phyloP scores from a whole-genome alignment of 768 basidiomycete genomes.

The Hemileccinum rubropunctum region DNA sequence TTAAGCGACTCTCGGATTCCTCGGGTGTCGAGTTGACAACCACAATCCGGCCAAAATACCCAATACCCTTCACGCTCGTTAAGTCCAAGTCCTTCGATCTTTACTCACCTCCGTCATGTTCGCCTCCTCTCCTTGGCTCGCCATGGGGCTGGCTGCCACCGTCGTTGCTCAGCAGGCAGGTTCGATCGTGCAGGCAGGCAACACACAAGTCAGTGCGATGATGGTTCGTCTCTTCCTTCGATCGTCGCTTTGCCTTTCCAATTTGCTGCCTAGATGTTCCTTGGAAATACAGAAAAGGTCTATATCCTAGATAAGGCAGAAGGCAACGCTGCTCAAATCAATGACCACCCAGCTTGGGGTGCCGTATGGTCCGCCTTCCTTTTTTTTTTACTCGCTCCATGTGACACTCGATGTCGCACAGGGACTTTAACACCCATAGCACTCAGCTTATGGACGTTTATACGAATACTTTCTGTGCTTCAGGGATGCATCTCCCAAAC shows the following conservation, averaged over 20 bases:
- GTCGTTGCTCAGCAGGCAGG: slow-evolving; percentile 26
- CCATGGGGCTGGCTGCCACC: slow-evolving; percentile 42
- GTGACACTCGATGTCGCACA: slow-evolving; percentile 1
- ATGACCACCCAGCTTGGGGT: slow-evolving; percentile 74
- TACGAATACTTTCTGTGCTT: slow-evolving; percentile 80
- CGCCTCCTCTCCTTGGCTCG: slow-evolving; percentile 38
- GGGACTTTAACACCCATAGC: slow-evolving; percentile 23
- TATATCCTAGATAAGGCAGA: slow-evolving; percentile 94
- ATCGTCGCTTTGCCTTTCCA: background rate
- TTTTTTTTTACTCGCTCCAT: background rate
- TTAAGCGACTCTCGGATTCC: no score
- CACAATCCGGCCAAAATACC: background rate
- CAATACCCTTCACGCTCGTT: slow-evolving; percentile 15
- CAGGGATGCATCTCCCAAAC: slow-evolving; percentile 79
- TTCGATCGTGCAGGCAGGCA: slow-evolving; percentile 23
- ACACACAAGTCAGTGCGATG: slow-evolving; percentile 50
- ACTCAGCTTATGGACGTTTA: slow-evolving; percentile 35
- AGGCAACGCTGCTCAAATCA: slow-evolving; percentile 62
- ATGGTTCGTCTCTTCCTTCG: slow-evolving; percentile 39
- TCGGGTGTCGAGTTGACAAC: no score
- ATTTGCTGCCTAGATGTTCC: slow-evolving; percentile 56
- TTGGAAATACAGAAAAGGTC: slow-evolving; percentile 76
- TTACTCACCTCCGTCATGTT: slow-evolving; percentile 23
- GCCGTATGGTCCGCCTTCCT: slow-evolving; percentile 50
- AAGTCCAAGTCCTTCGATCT: slow-evolving; percentile 3